Evolutionary conservation across 179 eudicot species (phyloP).

Genomic region (Gypsophila paniculata): DNA sequence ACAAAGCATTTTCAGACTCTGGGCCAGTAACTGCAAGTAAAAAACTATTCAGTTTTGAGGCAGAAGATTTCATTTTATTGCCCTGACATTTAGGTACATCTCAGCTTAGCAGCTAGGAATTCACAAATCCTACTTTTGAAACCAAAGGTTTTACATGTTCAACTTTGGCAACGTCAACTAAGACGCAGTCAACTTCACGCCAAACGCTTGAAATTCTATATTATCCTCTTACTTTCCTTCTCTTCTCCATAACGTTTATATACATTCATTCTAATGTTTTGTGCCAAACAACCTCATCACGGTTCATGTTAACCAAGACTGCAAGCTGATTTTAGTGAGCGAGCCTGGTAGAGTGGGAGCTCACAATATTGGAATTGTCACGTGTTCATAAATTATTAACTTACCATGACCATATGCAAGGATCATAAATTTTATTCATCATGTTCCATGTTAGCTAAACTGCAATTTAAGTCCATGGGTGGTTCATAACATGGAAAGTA

Average conservation of each 20-base stretch:
- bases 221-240: not conserved
- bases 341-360: not conserved
- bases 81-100: not conserved
- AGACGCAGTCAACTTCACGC: not conserved
- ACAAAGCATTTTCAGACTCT: not conserved
- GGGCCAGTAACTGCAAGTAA: not conserved
- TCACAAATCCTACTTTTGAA: not conserved
- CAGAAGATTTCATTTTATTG: not conserved
- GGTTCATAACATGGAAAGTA: not conserved
- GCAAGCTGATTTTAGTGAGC: not conserved
- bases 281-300: not conserved
- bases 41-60: not conserved
- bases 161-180: not conserved
- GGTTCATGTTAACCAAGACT: constrained; percentile 1
- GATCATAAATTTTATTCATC: not conserved
- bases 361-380: not conserved
- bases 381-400: not conserved
- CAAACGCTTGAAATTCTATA: not conserved
- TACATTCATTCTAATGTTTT: not conserved
- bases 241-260: not conserved
- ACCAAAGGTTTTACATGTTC: not conserved
- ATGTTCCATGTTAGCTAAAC: not conserved
- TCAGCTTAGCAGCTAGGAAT: not conserved
- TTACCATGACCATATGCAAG: constrained; percentile 1
- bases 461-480: not conserved